Base-by-base conservation (phyloP, 768 basidiomycete species). In the Podaxis sp. region DNA sequence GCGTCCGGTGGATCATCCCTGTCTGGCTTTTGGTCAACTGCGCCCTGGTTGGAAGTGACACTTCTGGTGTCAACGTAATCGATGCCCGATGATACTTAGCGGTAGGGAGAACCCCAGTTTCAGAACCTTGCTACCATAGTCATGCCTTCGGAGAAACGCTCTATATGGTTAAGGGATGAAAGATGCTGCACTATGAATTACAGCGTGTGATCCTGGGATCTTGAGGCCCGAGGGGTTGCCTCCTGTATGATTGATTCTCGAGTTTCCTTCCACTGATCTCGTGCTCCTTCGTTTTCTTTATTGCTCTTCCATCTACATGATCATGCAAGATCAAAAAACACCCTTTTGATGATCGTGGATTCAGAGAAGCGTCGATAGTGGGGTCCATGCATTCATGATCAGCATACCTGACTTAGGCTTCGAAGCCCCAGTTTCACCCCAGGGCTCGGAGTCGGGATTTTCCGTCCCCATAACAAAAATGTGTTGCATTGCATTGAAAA, bases 1-100 rank as follows among this genome's bases (percentile, higher is more conserved):
- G 36, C 42, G 42, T 62, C 53, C 44, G 61, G 56, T 42, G 52
- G 33, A 51, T 52, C 17, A 51, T 33, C 33, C 33, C 33, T 33
- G 22, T 24, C 26, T 38, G 44, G 6, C 19, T n/a, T 8, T 2
- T n/a, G 8, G 44, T 46, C 15, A 7, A 46, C 7, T 46, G 44
- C 1, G 44, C 44, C 19, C 19, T 46, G 17, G 44, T 46, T 46
- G 17, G 44, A 19, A n/a, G 15, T 46, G n/a, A 17, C 15, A 46
- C 15, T 46, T 46, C 19, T 46, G 44, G 9, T 33, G 33, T 33
- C 33, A 33, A 33, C 33, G 33, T 33, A 33, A 33, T 33, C 33
- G 33, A 33, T 51, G 22, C 9, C 26, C 22, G 11, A 11, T 26
- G 24, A 7, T 15, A 15, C 22, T 51, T 26, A 8, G 24, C 9